A percentile compares a stretch with the other conserved stretches of the same genome.
Evolutionary conservation across 352 stramenopile species (phyloP).

Genomic region (Pythium apleroticum): DNA sequence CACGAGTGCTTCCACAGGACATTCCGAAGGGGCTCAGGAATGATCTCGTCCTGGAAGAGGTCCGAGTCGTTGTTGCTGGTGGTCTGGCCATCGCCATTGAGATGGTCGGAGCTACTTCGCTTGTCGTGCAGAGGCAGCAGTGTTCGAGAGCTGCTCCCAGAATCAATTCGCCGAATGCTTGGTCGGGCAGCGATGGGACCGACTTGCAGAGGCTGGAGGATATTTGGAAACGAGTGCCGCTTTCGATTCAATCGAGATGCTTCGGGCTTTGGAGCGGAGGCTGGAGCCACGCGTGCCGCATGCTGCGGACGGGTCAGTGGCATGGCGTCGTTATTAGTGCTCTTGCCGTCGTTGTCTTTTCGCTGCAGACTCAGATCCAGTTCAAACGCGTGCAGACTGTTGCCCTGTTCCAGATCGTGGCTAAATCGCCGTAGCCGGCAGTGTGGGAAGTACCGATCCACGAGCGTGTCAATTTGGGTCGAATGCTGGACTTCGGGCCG

Average conservation of each 20-base stretch:
- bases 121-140: conserved; percentile 21
- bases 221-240: conserved; percentile 70
- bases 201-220: conserved; percentile 35
- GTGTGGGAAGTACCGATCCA: conserved; percentile 73
- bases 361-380: conserved; percentile 21
- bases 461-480: conserved; percentile 40
- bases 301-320: conserved; percentile 14
- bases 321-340: neutral
- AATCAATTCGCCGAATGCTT: neutral
- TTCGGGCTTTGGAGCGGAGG: conserved; percentile 29
- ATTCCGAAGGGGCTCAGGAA: conserved; percentile 41
- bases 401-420: conserved; percentile 41
- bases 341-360: conserved; percentile 16
- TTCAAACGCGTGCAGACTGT: conserved; percentile 17
- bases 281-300: conserved; percentile 19
- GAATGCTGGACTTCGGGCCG: conserved; percentile 37
- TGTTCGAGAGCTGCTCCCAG: neutral
- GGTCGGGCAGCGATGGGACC: conserved; percentile 8
- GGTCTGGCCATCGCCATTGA: neutral
- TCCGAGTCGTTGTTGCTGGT: conserved; percentile 38
- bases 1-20: conserved; percentile 56
- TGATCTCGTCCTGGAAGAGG: conserved; percentile 40
- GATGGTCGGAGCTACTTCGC: conserved; percentile 22
- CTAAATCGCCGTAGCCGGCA: conserved; percentile 66
- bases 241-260: conserved; percentile 39